Evolutionary conservation across 331 rosid genomes (phyloP), one percentile per base, ranked within the genome.

Genomic region (Erythrophleum ivorense): DNA sequence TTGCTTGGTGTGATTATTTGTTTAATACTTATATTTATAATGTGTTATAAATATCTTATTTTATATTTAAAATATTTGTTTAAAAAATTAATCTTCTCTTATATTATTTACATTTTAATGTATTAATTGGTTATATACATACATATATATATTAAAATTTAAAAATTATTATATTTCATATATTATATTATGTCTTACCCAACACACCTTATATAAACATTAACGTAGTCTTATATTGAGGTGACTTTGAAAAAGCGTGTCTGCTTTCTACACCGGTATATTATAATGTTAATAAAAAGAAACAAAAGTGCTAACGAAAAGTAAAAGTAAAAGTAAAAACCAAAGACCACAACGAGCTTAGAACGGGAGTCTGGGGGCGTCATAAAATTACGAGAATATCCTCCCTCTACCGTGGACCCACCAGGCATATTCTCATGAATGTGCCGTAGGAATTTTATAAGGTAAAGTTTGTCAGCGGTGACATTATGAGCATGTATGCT

Each of bases 361-460:
- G 40, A 64, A n/a, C n/a, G n/a, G n/a, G n/a, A n/a, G n/a, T n/a
- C n/a, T n/a, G n/a, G n/a, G n/a, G n/a, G n/a, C n/a, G n/a, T 43
- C 21, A 66, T 9, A 19, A 1, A 16, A 34, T 66, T 8, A 40
- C 49, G 8, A 18, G 3, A 66, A 15, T 38, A 18, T 2, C 29
- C 71, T 1, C 1, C 43, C 50, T 4, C 9, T 1, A 16, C 48
- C 31, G 1, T 33, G 29, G 72, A 19, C 53, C 73, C 36, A n/a
- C n/a, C n/a, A 4, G 34, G 73, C 73, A 68, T 68, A 68, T 68
- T 68, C 73, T 19, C n/a, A 19, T 19, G 54, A 68, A 67, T 67
- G 73, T 67, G 15, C 73, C 34, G 33, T 8, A 40, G 3, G 49
- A 65, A 15, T 34, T 65, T 36, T 34, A 0, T 14, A 12, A 5